Conservation (phyloP, 768 basidiomycete species). For the Clavulina sp. region DNA sequence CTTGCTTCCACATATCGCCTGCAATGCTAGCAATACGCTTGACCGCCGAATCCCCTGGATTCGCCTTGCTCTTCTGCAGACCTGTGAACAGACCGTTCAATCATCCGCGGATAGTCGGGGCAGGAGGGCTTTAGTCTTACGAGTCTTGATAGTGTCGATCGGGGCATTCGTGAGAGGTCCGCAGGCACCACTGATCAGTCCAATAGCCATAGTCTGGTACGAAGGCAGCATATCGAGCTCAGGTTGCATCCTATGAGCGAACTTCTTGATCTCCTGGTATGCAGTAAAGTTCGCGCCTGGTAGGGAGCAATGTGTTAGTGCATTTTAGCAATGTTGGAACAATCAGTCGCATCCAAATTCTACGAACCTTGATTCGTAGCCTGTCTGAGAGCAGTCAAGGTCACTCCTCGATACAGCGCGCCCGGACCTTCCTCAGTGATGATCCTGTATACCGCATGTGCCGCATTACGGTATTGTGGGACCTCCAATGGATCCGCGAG, state of each 20-base stretch:
- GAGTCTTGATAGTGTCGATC: slow-evolving; percentile 88
- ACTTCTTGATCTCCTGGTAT: slow-evolving; percentile 89
- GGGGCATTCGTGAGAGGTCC: slow-evolving; percentile 98
- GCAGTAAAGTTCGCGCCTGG: slow-evolving; percentile 92
- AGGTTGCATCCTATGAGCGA: slow-evolving; percentile 64
- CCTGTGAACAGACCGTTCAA: slow-evolving; percentile 30
- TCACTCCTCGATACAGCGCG: slow-evolving; percentile 83
- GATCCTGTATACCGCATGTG: slow-evolving; percentile 90
- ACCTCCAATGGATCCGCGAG: slow-evolving; percentile 87
- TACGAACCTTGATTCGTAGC: slow-evolving; percentile 84
- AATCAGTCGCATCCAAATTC: not conserved
- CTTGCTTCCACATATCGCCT: slow-evolving; percentile 81
- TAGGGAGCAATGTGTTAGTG: slow-evolving; percentile 4
- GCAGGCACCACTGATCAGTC: slow-evolving; percentile 91
- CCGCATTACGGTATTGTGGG: slow-evolving; percentile 91
- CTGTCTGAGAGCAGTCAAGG: slow-evolving; percentile 83
- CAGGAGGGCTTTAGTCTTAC: slow-evolving; percentile 26
- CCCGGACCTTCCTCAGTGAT: slow-evolving; percentile 75
- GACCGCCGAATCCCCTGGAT: slow-evolving; percentile 57
- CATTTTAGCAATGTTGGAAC: not conserved
- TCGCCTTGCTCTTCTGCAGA: slow-evolving; percentile 65
- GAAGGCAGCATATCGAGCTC: slow-evolving; percentile 65
- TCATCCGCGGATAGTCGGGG: slow-evolving; percentile 2
- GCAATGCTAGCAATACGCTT: slow-evolving; percentile 67
- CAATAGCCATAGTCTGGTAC: slow-evolving; percentile 91